Evolutionary conservation across 805 yeast species (phyloP), one percentile per base, ranked within the genome.

Genomic region (Debaryomyces maramus): DNA sequence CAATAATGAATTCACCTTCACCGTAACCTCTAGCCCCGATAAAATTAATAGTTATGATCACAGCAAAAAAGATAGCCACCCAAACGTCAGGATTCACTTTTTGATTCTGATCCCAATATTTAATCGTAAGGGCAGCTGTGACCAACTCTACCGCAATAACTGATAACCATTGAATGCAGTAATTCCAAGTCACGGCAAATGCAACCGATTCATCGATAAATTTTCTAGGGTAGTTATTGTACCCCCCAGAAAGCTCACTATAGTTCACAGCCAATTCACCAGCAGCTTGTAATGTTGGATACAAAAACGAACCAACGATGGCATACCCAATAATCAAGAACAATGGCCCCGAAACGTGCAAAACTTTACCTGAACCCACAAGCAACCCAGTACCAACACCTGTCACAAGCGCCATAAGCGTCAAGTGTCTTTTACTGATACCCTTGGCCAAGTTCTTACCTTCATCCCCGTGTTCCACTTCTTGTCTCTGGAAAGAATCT

Each of bases 61-160:
- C 67, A 21, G 60, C 44, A 8, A 74, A 49, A 23, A 80, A 66
- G 6, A 78, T 59, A 8, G 63, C 51, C 38, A 66, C 73, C 51
- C 81, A 77, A 3, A 80, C 73, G 13, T 24, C 28, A 3, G 28
- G 28, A 24, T 24, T 16, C 13, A 14, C 29, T 20, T 19, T 36
- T 34, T 9, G 29, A 15, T 24, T 15, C 5, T 10, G 15, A 28
- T 41, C 55, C 87, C 87, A 81, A 58, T 66, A 81, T 46, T 72
- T 63, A 40, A 81, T 70, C 17, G 85, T 79, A 67, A 79, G 73
- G 30, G 81, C 66, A 15, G 84, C 84, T 15, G 85, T 79, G 21
- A 80, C 84, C 53, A 81, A 66, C 53, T 81, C 87, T 34, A 81
- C 67, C 2, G 85, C 80, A 38, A 81, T 68, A 40, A 78, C 83